Percentiles rank a stretch among this genome's conserved stretches.
Evolutionary conservation across 352 stramenopile genomes (phyloP).

Genomic region (Plasmopara muralis): DNA sequence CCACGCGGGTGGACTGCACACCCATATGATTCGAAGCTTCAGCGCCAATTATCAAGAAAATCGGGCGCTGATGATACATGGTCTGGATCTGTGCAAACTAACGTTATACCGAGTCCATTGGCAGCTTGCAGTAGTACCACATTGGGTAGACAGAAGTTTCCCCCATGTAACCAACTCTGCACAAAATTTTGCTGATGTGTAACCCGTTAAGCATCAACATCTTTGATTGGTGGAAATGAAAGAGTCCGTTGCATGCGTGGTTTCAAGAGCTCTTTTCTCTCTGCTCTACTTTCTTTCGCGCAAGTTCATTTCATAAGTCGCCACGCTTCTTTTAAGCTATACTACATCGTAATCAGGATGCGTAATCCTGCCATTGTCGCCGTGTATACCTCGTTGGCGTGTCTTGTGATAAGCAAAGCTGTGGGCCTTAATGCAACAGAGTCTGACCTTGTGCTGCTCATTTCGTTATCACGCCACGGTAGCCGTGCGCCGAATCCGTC

Average conservation of each 20-base stretch:
- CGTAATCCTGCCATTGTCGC: conserved; percentile 23
- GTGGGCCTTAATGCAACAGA: conserved; percentile 7
- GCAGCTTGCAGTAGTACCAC: no score
- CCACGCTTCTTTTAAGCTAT: conserved; percentile 4
- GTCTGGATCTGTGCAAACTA: no score
- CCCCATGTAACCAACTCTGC: no score
- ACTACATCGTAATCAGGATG: conserved; percentile 17
- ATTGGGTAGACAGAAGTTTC: no score
- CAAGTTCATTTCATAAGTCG: conserved; percentile 19
- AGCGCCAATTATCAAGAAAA: no score
- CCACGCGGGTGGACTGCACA: no score
- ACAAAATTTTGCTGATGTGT: conserved; percentile 4
- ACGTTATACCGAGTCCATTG: no score
- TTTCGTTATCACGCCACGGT: conserved; percentile 66
- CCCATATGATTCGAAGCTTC: no score
- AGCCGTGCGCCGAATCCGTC: conserved; percentile 64
- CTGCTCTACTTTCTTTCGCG: conserved; percentile 1
- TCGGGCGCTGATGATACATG: no score
- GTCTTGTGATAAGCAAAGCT: conserved; percentile 8
- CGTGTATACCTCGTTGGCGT: conserved; percentile 8
- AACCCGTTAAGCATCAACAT: conserved; percentile 7
- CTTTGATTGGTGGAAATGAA: conserved; percentile 28
- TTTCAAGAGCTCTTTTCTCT: conserved; percentile 22
- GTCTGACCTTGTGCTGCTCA: conserved; percentile 54
- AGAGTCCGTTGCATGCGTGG: conserved; percentile 1